Percentiles rank a stretch among this genome's conserved stretches.
Evolutionary conservation across 768 basidiomycete genomes (phyloP).

Genomic region (Dioszegia hungarica): DNA sequence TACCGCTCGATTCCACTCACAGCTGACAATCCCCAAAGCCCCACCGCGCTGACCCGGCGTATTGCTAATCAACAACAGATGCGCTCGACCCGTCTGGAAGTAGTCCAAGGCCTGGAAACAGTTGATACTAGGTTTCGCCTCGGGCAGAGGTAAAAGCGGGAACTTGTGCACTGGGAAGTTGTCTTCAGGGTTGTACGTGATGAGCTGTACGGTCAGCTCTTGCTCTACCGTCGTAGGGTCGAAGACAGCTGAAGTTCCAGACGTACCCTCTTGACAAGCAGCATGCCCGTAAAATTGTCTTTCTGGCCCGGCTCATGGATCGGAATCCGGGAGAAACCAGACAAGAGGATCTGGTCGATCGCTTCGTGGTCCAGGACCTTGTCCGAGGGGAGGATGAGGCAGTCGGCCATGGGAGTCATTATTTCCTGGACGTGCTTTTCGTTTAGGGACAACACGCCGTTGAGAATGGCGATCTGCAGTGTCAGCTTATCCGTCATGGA

Average conservation of each 20-base stretch:
- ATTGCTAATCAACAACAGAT: conserved; percentile 76
- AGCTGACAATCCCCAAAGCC: conserved; percentile 83
- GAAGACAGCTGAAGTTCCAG: neutral
- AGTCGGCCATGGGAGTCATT: conserved; percentile 73
- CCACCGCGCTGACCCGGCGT: conserved; percentile 79
- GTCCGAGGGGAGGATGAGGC: conserved; percentile 68
- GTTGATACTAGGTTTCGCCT: conserved; percentile 80
- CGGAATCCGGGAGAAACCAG: conserved; percentile 86
- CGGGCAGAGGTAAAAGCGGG: conserved; percentile 75
- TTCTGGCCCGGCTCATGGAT: conserved; percentile 70
- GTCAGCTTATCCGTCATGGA: neutral
- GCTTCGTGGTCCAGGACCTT: conserved; percentile 70
- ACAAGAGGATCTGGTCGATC: conserved; percentile 60
- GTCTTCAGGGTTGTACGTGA: conserved; percentile 82
- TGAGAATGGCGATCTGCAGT: conserved; percentile 46
- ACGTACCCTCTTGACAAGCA: conserved; percentile 75
- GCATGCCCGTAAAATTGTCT: conserved; percentile 68
- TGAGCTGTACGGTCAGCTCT: conserved; percentile 56
- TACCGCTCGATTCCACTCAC: conserved; percentile 13
- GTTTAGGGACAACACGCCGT: conserved; percentile 49
- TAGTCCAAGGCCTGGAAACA: conserved; percentile 91
- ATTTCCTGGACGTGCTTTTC: conserved; percentile 59
- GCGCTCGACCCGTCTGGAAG: conserved; percentile 89
- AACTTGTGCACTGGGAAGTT: conserved; percentile 55
- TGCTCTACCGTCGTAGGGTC: neutral